Percentiles rank a stretch among this genome's conserved stretches.
phyloP scores from a whole-genome alignment of 176 grass and related monocot species.

The Microstegium vimineum region DNA sequence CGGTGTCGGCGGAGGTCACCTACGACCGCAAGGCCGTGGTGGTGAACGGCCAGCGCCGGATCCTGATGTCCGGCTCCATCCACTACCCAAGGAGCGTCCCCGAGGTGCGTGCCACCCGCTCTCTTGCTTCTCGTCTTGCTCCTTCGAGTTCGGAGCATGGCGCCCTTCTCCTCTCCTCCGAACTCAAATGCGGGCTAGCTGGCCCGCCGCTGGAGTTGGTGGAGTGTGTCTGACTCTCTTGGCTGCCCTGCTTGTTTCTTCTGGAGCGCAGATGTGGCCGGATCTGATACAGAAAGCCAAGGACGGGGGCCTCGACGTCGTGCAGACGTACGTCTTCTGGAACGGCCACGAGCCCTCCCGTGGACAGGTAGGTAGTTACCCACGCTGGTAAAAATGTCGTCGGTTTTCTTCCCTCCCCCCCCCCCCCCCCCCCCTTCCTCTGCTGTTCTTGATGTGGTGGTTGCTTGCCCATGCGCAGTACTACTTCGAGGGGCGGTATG shows the following conservation, averaged over 20 bases:
- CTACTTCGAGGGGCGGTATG: slow-evolving; percentile 92
- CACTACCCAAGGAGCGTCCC: slow-evolving; percentile 97
- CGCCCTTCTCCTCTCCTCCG: background rate
- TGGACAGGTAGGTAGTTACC: slow-evolving; percentile 80
- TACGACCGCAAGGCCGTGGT: slow-evolving; percentile 92
- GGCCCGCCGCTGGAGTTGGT: background rate
- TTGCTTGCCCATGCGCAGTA: slow-evolving; percentile 63
- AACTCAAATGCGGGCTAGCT: slow-evolving; percentile 42
- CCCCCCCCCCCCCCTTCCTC: background rate
- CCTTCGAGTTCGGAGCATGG: background rate
- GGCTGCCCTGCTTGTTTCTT: slow-evolving; percentile 8
- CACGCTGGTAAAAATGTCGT: background rate
- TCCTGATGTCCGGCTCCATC: slow-evolving; percentile 98
- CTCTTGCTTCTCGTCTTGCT: background rate
- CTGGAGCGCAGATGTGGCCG: slow-evolving; percentile 84
- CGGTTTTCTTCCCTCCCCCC: background rate
- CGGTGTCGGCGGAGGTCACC: slow-evolving; percentile 46
- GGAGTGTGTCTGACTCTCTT: background rate
- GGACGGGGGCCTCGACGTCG: slow-evolving; percentile 94
- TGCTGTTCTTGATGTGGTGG: slow-evolving; percentile 28
- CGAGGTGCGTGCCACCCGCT: slow-evolving; percentile 45
- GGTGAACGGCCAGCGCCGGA: slow-evolving; percentile 80
- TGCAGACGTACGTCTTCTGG: slow-evolving; percentile 99
- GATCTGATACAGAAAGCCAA: slow-evolving; percentile 99
- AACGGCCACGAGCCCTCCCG: slow-evolving; percentile 90